These are phyloP conservation scores for Cantharellus anzutake DNA, from an alignment of 768 basidiomycete species.

Conservation along the genomic window DNA sequence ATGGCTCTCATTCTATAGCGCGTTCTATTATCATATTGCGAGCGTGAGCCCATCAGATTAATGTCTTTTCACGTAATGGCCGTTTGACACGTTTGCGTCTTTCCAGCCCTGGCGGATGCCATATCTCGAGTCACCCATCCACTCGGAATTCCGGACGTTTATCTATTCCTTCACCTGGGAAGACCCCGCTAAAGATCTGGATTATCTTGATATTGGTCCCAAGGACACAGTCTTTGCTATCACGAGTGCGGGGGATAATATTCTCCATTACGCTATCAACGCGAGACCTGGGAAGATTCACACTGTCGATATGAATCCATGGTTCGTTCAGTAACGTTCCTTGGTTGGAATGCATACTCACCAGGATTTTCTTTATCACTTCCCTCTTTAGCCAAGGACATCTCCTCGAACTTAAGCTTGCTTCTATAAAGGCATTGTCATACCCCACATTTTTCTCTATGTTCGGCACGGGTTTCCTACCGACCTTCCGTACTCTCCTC, in stretches of 20 bases:
- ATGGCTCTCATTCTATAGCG: conserved; percentile 15
- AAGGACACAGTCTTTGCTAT: conserved; percentile 56
- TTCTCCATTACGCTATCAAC: conserved; percentile 58
- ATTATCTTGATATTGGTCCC: conserved; percentile 33
- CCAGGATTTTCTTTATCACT: background rate
- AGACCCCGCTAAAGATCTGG: conserved; percentile 58
- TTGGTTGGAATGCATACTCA: background rate
- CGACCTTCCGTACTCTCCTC: conserved; percentile 38
- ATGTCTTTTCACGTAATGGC: background rate
- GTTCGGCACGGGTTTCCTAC: conserved; percentile 46
- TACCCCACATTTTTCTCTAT: conserved; percentile 46
- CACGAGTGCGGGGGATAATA: conserved; percentile 65
- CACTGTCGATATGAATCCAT: conserved; percentile 58
- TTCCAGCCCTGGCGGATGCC: conserved; percentile 44
- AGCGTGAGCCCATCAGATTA: conserved; percentile 18
- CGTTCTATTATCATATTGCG: conserved; percentile 42
- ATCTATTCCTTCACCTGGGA: conserved; percentile 51
- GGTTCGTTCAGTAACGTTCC: conserved; percentile 13
- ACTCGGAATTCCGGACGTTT: conserved; percentile 33
- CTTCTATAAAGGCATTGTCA: conserved; percentile 34
- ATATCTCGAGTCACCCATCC: conserved; percentile 47
- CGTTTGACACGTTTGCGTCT: background rate
- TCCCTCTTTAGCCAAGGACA: conserved; percentile 36
- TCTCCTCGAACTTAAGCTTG: conserved; percentile 61
- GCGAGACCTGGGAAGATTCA: conserved; percentile 42